A percentile compares a stretch with the other conserved stretches of the same genome.
phyloP scores from a whole-genome alignment of 148 eudicot species.

The Vaccinium myrtillus region DNA sequence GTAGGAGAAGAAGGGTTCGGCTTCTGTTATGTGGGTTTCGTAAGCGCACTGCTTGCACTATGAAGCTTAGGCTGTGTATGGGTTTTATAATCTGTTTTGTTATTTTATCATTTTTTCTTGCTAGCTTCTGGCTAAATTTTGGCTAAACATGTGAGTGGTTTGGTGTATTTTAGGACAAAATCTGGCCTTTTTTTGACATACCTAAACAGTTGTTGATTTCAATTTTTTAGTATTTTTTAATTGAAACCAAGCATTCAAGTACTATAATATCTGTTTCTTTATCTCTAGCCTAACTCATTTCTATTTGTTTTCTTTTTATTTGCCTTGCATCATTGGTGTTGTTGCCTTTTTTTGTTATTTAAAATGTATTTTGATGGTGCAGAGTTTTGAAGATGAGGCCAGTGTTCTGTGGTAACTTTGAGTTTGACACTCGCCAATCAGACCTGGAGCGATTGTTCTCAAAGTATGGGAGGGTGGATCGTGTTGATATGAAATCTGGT shows the following conservation, averaged over 20 bases:
- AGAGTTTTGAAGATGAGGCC: constrained; percentile 49
- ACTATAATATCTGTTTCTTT: background rate
- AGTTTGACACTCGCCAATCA: constrained; percentile 72
- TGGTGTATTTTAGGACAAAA: too few species aligned
- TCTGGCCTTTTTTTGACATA: too few species aligned
- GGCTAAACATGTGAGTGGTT: too few species aligned
- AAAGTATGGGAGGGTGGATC: constrained; percentile 80
- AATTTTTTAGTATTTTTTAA: background rate
- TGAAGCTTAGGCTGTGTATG: too few species aligned
- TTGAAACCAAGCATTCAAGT: background rate
- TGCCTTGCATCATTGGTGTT: background rate
- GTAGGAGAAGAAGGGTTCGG: too few species aligned
- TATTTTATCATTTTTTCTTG: too few species aligned
- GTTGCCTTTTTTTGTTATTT: background rate
- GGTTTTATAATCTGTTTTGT: too few species aligned
- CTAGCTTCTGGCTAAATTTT: too few species aligned
- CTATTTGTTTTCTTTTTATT: background rate
- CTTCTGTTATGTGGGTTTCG: too few species aligned
- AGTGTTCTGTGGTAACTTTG: constrained; percentile 81
- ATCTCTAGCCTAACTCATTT: background rate
- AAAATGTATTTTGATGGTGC: background rate
- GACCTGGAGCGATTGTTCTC: constrained; percentile 80
- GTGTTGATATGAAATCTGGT: constrained; percentile 96
- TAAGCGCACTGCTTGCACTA: too few species aligned
- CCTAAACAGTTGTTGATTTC: background rate